These are phyloP conservation scores for Alternaria solani DNA, from an alignment of 2,329 filamentous ascomycete species.

Conservation along the genomic window DNA sequence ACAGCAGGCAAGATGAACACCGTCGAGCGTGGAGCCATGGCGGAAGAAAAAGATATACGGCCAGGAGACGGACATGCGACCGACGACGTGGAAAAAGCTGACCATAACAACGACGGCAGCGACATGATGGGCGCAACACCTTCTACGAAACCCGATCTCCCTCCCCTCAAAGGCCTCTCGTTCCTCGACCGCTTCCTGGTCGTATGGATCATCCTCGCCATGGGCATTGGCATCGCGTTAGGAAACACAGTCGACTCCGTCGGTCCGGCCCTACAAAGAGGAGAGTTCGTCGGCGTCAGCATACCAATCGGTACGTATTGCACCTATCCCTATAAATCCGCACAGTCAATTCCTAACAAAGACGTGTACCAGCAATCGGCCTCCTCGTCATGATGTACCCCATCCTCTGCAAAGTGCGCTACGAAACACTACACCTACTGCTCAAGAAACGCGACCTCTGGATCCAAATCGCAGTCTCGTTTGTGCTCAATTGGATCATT, in stretches of 20 bases:
- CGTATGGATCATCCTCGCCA: slow-evolving; percentile 77
- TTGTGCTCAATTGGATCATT: slow-evolving; percentile 83
- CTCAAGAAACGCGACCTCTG: slow-evolving; percentile 70
- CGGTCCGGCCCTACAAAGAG: slow-evolving; percentile 70
- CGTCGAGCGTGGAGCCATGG: slow-evolving; percentile 23
- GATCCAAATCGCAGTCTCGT: slow-evolving; percentile 79
- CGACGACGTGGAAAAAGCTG: slow-evolving; percentile 25
- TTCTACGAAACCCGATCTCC: slow-evolving; percentile 11
- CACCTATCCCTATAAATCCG: too few species aligned
- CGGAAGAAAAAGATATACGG: not conserved
- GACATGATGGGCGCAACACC: not conserved
- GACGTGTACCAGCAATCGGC: slow-evolving; percentile 71
- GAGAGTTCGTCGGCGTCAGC: slow-evolving; percentile 75
- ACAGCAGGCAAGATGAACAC: slow-evolving; percentile 20
- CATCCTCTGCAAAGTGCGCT: slow-evolving; percentile 85
- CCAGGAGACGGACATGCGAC: not conserved
- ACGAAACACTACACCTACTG: slow-evolving; percentile 74
- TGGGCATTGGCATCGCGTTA: slow-evolving; percentile 76
- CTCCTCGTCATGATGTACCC: slow-evolving; percentile 94
- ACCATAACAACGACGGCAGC: not conserved
- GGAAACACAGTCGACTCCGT: slow-evolving; percentile 76
- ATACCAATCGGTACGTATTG: slow-evolving; percentile 71
- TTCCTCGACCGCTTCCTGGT: slow-evolving; percentile 58
- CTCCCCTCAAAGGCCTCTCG: slow-evolving; percentile 52
- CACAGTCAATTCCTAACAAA: too few species aligned